Percentiles rank a stretch among this genome's conserved stretches.
These are phyloP conservation scores for Suhomyces taliae DNA, from an alignment of 1,139 yeast species.

Conservation along the genomic window DNA sequence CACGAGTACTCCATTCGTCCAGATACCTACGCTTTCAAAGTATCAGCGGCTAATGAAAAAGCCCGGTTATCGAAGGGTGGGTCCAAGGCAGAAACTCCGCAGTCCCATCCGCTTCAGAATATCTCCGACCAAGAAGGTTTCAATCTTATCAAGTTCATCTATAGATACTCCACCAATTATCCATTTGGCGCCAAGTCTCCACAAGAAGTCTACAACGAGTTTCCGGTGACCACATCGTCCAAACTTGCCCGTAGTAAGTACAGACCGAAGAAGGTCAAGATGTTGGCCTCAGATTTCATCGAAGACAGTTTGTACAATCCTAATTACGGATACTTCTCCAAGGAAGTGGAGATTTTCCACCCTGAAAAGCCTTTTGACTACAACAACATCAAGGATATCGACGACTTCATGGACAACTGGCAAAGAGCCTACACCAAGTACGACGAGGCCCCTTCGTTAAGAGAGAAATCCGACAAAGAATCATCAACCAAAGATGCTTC, in stretches of 20 bases:
- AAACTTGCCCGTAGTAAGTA: constrained; percentile 44
- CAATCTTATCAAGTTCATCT: constrained; percentile 39
- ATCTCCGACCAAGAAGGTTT: constrained; percentile 15
- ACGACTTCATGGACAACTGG: constrained; percentile 73
- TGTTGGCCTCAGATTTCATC: constrained; percentile 76
- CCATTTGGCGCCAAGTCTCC: constrained; percentile 43
- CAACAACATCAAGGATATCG: constrained; percentile 57
- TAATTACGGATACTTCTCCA: constrained; percentile 75
- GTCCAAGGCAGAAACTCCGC: constrained; percentile 6
- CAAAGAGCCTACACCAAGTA: constrained; percentile 61
- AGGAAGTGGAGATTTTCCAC: constrained; percentile 76
- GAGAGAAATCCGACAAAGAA: neutral
- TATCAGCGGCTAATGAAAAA: constrained; percentile 28
- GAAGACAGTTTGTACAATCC: constrained; percentile 86
- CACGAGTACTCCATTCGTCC: constrained; percentile 52
- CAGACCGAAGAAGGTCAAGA: constrained; percentile 65
- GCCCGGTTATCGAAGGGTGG: constrained; percentile 4
- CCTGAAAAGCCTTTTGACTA: constrained; percentile 63
- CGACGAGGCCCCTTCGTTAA: constrained; percentile 29
- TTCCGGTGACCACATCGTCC: constrained; percentile 43
- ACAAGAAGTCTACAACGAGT: constrained; percentile 41
- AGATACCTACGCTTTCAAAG: constrained; percentile 49
- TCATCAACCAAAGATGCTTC: no score
- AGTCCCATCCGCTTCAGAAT: constrained; percentile 34
- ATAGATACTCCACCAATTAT: constrained; percentile 45